Conservation (phyloP, 768 basidiomycete genomes). For the Xerocomus potaroensis region DNA sequence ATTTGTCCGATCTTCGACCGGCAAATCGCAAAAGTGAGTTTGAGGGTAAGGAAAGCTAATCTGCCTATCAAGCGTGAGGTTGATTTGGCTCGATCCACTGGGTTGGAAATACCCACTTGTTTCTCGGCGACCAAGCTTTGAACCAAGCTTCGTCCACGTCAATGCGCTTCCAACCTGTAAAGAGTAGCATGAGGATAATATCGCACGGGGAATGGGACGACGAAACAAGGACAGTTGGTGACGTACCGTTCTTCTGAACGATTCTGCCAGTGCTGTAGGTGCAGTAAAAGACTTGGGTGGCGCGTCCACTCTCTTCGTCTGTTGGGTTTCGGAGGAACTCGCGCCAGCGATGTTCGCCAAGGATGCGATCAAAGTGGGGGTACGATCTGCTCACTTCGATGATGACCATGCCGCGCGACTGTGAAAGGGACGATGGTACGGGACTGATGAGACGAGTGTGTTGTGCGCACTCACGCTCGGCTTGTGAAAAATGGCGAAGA, state of each 20-base stretch:
- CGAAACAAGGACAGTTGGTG: not conserved
- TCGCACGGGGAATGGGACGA: not conserved
- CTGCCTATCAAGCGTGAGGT: slow-evolving; percentile 13
- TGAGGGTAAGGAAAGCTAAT: slow-evolving; percentile 40
- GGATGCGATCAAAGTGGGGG: slow-evolving; percentile 30
- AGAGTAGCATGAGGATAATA: not conserved
- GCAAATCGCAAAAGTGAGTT: slow-evolving; percentile 36
- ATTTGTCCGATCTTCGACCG: slow-evolving; percentile 36
- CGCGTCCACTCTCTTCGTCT: slow-evolving; percentile 24
- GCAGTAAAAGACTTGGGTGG: slow-evolving; percentile 39
- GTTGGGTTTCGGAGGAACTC: slow-evolving; percentile 34
- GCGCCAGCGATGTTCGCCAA: slow-evolving; percentile 43
- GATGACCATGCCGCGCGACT: slow-evolving; percentile 45
- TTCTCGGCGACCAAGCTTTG: slow-evolving; percentile 21
- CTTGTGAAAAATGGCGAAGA: slow-evolving; percentile 42
- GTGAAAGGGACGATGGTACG: slow-evolving; percentile 1
- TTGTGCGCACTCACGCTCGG: slow-evolving; percentile 42
- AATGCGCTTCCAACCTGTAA: slow-evolving; percentile 45
- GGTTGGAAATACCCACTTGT: slow-evolving; percentile 16
- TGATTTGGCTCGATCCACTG: slow-evolving; percentile 1
- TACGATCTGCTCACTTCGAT: slow-evolving; percentile 37
- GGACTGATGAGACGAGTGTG: not conserved
- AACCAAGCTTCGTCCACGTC: slow-evolving; percentile 44
- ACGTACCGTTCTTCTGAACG: slow-evolving; percentile 44
- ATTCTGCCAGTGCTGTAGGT: slow-evolving; percentile 33